Evolutionary conservation across 768 basidiomycete species (phyloP).

Genomic region (Rhodocollybia butyracea): DNA sequence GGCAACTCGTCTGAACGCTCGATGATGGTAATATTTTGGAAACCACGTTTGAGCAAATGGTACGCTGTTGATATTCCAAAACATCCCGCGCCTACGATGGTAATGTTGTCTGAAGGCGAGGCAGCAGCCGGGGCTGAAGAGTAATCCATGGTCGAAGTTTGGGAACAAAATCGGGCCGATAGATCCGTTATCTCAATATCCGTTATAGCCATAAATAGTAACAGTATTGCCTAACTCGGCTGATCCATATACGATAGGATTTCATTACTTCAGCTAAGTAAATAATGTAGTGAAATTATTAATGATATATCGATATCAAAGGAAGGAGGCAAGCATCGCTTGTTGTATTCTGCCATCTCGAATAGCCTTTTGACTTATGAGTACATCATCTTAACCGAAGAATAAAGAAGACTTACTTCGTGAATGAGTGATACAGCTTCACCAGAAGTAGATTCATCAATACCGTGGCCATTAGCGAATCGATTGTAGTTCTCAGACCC

Average conservation of each 20-base stretch:
- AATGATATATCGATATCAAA: slow-evolving; percentile 2
- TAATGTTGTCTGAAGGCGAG: background rate
- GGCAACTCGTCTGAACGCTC: slow-evolving; percentile 7
- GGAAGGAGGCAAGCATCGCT: slow-evolving; percentile 26
- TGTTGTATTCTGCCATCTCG: slow-evolving; percentile 50
- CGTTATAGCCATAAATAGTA: background rate
- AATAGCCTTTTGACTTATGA: slow-evolving; percentile 29
- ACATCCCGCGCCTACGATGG: slow-evolving; percentile 29
- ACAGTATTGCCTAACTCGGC: background rate
- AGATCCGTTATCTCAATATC: background rate
- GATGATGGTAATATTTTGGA: slow-evolving; percentile 20
- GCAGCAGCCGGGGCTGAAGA: background rate
- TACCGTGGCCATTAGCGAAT: slow-evolving; percentile 61
- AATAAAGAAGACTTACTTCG: slow-evolving; percentile 36
- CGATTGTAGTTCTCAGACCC: slow-evolving; percentile 67
- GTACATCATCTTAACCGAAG: background rate
- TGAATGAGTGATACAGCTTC: slow-evolving; percentile 72
- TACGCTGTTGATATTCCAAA: slow-evolving; percentile 66
- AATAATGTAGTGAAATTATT: too few relatives aligned
- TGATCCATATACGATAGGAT: too few relatives aligned
- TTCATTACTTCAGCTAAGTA: too few relatives aligned
- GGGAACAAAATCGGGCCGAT: background rate
- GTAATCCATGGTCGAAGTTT: background rate
- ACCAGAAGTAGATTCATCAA: slow-evolving; percentile 67
- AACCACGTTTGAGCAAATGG: slow-evolving; percentile 51